phyloP scores from a whole-genome alignment of 2,329 filamentous ascomycete species.

The Cladosporium sp. region DNA sequence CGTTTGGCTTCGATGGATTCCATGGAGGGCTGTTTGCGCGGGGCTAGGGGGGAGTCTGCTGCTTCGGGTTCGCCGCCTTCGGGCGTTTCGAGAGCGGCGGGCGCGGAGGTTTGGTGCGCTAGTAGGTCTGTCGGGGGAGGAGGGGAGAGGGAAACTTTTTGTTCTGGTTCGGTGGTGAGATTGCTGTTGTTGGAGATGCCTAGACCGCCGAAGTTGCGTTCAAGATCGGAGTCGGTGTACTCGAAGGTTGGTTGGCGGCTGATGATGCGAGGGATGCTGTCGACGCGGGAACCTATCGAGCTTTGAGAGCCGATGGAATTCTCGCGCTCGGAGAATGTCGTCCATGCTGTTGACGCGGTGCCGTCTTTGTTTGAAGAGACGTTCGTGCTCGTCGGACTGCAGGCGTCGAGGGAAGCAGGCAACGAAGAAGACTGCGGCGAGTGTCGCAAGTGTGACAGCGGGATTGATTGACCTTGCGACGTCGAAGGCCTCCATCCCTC shows the following conservation, averaged over 20 bases:
- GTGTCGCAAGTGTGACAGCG: conserved; percentile 61
- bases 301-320: conserved; percentile 82
- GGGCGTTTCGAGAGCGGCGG: conserved; percentile 38
- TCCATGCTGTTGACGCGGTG: conserved; percentile 35
- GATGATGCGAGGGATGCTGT: conserved; percentile 73
- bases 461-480: conserved; percentile 42
- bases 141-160: conserved; percentile 18
- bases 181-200: conserved; percentile 53
- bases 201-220: conserved; percentile 57
- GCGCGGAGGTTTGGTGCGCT: conserved; percentile 63
- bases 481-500: conserved; percentile 48
- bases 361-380: conserved; percentile 60
- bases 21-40: conserved; percentile 61
- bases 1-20: conserved; percentile 73
- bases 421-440: conserved; percentile 38
- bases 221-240: conserved; percentile 61
- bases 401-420: conserved; percentile 41
- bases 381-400: conserved; percentile 78
- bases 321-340: conserved; percentile 46
- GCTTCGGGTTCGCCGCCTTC: not conserved
- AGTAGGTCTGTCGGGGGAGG: conserved; percentile 55
- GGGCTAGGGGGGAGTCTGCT: conserved; percentile 30
- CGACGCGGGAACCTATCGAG: conserved; percentile 53
- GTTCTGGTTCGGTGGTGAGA: conserved; percentile 20
- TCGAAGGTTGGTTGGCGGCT: conserved; percentile 68